phyloP scores from a whole-genome alignment of 495 filamentous ascomycete species.

The Elaphomyces granulatus region DNA sequence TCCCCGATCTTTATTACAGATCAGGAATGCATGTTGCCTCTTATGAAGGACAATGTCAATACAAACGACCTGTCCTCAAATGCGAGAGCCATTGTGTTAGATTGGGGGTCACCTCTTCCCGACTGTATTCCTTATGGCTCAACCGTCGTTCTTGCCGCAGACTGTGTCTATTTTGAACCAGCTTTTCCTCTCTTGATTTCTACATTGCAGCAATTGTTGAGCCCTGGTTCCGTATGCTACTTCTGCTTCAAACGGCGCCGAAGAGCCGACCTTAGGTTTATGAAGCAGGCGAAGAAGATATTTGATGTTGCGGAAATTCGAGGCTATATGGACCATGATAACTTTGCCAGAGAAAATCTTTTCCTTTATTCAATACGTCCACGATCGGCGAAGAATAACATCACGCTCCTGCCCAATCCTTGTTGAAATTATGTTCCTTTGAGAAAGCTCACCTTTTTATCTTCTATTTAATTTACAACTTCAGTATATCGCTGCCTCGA shows the following conservation, averaged over 20 bases:
- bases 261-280: constrained; percentile 56
- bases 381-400: not conserved
- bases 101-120: constrained; percentile 49
- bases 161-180: constrained; percentile 96
- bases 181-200: constrained; percentile 74
- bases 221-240: constrained; percentile 52
- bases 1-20: constrained; percentile 63
- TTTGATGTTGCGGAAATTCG: constrained; percentile 49
- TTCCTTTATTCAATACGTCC: constrained; percentile 47
- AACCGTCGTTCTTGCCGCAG: constrained; percentile 76
- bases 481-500: constrained; percentile 23
- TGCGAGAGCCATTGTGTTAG: constrained; percentile 48
- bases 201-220: constrained; percentile 54
- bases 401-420: not conserved
- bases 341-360: constrained; percentile 46
- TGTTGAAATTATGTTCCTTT: not conserved
- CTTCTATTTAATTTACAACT: constrained; percentile 16
- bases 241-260: constrained; percentile 93
- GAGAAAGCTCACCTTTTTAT: not conserved
- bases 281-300: constrained; percentile 49
- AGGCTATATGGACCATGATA: constrained; percentile 41
- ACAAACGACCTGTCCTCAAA: constrained; percentile 55
- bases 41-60: constrained; percentile 72
- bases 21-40: constrained; percentile 61
- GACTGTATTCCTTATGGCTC: constrained; percentile 32